These are phyloP conservation scores for Manihot esculenta DNA, from an alignment of 441 rosid species.

Conservation along the genomic window DNA sequence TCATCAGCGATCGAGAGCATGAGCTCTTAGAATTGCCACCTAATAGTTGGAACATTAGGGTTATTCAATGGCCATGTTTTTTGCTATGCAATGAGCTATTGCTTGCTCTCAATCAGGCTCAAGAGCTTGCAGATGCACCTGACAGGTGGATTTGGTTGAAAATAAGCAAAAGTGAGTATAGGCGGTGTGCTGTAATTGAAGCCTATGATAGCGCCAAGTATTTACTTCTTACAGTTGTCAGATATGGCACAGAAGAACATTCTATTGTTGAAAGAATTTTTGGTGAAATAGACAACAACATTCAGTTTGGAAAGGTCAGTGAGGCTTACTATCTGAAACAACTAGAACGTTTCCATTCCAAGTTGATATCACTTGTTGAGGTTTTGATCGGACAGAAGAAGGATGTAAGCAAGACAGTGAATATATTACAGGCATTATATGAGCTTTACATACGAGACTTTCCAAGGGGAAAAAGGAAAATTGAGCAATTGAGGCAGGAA, in stretches of 20 bases:
- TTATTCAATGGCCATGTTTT: constrained; percentile 90
- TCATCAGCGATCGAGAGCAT: constrained; percentile 69
- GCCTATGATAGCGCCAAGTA: constrained; percentile 77
- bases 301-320: constrained; percentile 57
- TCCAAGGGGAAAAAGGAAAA: constrained; percentile 45
- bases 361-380: constrained; percentile 61
- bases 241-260: constrained; percentile 63
- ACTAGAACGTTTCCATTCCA: constrained; percentile 56
- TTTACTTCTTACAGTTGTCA: constrained; percentile 55
- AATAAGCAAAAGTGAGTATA: constrained; percentile 76
- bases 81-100: constrained; percentile 82
- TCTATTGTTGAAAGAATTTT: constrained; percentile 53
- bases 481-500: constrained; percentile 50
- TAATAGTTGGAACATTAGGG: constrained; percentile 77
- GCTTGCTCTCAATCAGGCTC: constrained; percentile 83
- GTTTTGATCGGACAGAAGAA: constrained; percentile 45
- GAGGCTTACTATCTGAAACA: constrained; percentile 56
- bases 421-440: constrained; percentile 76
- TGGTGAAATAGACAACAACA: constrained; percentile 55
- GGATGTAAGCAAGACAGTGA: constrained; percentile 62
- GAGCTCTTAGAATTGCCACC: constrained; percentile 84
- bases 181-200: constrained; percentile 89
- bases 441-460: constrained; percentile 75
- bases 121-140: constrained; percentile 74
- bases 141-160: constrained; percentile 88